These are phyloP conservation scores for Apophysomyces ossiformis DNA, from an alignment of 371 early-diverging fungal species.

Conservation along the genomic window DNA sequence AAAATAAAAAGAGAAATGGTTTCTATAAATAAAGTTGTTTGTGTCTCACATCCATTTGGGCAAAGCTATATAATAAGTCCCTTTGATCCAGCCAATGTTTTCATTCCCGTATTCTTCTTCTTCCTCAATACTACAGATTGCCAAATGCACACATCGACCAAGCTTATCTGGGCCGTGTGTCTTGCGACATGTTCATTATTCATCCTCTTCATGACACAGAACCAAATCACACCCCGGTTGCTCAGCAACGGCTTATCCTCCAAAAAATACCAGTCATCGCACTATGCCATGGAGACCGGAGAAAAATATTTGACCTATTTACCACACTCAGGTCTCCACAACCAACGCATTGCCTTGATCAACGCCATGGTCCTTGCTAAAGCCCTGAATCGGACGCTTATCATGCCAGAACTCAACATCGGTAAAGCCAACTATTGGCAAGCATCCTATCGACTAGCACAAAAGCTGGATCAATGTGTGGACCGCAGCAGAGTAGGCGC, in stretches of 20 bases:
- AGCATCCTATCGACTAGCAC: conserved; percentile 13
- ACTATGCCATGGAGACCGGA: conserved; percentile 3
- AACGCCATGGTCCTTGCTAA: conserved; percentile 42
- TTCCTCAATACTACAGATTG: neutral
- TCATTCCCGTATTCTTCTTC: neutral
- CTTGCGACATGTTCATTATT: conserved; percentile 1
- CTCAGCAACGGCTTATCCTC: neutral
- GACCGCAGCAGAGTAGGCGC: neutral
- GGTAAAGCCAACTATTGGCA: conserved; percentile 36
- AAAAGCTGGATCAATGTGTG: conserved; percentile 19
- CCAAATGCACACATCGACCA: conserved; percentile 13
- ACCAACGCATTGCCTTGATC: conserved; percentile 36
- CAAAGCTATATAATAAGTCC: neutral
- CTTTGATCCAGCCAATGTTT: neutral
- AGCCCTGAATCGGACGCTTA: conserved; percentile 35
- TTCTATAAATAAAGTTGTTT: conserved; percentile 6
- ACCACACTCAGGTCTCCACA: conserved; percentile 48
- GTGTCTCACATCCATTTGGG: conserved; percentile 6
- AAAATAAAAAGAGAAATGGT: neutral
- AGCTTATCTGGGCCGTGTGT: conserved; percentile 10
- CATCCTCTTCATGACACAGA: neutral
- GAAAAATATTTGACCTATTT: conserved; percentile 40
- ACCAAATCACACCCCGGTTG: neutral
- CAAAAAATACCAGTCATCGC: neutral
- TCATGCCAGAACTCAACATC: conserved; percentile 37